Percentiles rank a stretch among this genome's conserved stretches.
phyloP scores from a whole-genome alignment of 2,329 filamentous ascomycete genomes.

The Colletotrichum spaethianum region DNA sequence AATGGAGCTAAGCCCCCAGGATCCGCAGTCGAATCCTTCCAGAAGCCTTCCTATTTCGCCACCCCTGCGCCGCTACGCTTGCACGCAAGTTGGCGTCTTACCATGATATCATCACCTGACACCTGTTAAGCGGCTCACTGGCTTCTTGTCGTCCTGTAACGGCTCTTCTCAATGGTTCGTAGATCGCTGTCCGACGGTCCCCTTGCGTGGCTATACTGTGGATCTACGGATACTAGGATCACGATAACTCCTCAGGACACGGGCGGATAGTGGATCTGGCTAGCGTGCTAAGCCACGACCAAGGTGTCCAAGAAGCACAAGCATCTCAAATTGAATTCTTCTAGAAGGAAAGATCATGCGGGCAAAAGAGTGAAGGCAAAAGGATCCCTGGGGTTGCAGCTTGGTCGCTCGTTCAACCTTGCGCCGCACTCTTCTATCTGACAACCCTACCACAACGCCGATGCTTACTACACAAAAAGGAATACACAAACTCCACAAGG shows the following conservation, averaged over 20 bases:
- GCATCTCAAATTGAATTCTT: neutral
- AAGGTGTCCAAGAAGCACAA: neutral
- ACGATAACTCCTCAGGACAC: too few species aligned
- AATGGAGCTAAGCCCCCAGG: neutral
- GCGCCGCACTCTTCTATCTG: neutral
- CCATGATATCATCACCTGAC: slow-evolving; percentile 2
- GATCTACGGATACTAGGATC: neutral
- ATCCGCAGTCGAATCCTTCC: slow-evolving; percentile 30
- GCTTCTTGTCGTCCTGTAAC: neutral
- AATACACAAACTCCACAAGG: neutral
- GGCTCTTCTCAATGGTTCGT: neutral
- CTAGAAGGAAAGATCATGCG: neutral
- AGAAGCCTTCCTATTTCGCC: slow-evolving; percentile 38
- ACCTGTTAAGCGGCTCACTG: neutral
- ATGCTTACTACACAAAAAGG: neutral
- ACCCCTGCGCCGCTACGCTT: slow-evolving; percentile 24
- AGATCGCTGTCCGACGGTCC: neutral
- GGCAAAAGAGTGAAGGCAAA: neutral
- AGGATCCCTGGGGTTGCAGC: neutral
- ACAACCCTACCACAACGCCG: slow-evolving; percentile 18
- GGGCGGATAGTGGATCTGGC: too few species aligned
- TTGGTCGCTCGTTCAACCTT: neutral
- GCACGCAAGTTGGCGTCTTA: neutral
- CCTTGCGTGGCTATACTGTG: neutral
- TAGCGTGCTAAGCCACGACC: neutral